These are phyloP conservation scores for Gaultheria prostrata DNA, from an alignment of 148 eudicot genomes.

Conservation along the genomic window DNA sequence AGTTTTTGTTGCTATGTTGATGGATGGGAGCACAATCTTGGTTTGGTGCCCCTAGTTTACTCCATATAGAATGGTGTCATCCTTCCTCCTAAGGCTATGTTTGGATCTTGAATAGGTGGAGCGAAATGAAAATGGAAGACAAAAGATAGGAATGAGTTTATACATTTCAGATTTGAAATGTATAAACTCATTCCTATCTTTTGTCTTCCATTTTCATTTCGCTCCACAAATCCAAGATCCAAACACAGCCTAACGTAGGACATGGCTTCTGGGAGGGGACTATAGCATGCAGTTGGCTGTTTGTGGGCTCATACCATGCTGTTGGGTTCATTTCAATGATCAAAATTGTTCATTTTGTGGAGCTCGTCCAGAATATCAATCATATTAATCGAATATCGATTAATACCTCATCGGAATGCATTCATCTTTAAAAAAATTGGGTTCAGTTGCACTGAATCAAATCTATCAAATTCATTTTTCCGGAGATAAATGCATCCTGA, in stretches of 20 bases:
- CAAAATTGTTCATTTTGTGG: too few relatives aligned
- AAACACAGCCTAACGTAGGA: not conserved
- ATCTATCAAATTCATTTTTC: too few relatives aligned
- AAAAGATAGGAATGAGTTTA: not conserved
- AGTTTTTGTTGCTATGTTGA: not conserved
- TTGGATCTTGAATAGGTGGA: not conserved
- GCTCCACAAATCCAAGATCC: not conserved
- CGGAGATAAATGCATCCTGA: too few relatives aligned
- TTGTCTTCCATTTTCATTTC: not conserved
- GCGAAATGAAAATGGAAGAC: not conserved
- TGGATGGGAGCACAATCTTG: not conserved
- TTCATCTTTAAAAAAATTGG: too few relatives aligned
- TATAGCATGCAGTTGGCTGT: not conserved
- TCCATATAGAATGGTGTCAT: not conserved
- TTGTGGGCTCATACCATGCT: not conserved
- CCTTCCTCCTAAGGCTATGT: not conserved
- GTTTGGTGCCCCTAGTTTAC: not conserved
- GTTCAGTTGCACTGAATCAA: too few relatives aligned
- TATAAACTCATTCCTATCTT: too few relatives aligned
- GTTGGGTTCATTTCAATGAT: too few relatives aligned
- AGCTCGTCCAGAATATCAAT: too few relatives aligned
- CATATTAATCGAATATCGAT: too few relatives aligned
- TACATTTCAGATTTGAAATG: too few relatives aligned
- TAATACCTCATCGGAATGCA: too few relatives aligned
- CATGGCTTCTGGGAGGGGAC: too few relatives aligned